Evolutionary conservation across 768 basidiomycete genomes (phyloP), one percentile per base, ranked within the genome.

Genomic region (Suillus tomentosus): DNA sequence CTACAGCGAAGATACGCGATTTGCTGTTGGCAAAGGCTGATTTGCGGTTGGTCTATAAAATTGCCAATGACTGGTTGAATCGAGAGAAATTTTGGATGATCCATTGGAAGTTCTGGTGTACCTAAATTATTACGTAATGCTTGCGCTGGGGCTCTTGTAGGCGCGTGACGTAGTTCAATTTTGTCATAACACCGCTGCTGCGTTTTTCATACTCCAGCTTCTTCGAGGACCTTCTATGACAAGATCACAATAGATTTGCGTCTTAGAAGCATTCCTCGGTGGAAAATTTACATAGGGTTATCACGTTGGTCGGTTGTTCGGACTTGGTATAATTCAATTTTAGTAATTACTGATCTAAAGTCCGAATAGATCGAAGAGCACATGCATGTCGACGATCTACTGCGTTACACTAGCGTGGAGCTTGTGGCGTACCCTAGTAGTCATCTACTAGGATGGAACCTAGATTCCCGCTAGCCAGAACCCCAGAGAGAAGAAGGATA

Each of bases 11-110:
- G 27, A 40, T 51, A 63, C 31, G 39, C 40, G 62, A 63, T 61
- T 61, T 61, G 61, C 24, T 58, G 40, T 17, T 58, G 57, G 39
- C 27, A 24, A 50, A 60, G 51, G 47, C 51, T 27, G 68, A 65
- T 64, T 64, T 60, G 66, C 37, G 61, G 65, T 56, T 48, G 69
- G 63, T 73, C 65, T 65, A 65, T 37, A 65, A 67, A 64, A 67
- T 72, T 76, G 74, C 66, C n/a, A 60, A 63, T 59, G 62, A 27
- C 60, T 48, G 5, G 24, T 50, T 36, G 34, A 31, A 13, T 37
- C 6, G 37, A 56, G 0, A n/a, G 64, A 65, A 42, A 66, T 72
- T 70, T 54, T 48, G 67, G 31, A 53, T 67, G 58, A 67, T 70
- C 64, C 27, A 61, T 61, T 43, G 24, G 56, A 39, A 58, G 24